These are phyloP conservation scores for Nothophoma quercina DNA, from an alignment of 2,329 filamentous ascomycete genomes.

Conservation along the genomic window DNA sequence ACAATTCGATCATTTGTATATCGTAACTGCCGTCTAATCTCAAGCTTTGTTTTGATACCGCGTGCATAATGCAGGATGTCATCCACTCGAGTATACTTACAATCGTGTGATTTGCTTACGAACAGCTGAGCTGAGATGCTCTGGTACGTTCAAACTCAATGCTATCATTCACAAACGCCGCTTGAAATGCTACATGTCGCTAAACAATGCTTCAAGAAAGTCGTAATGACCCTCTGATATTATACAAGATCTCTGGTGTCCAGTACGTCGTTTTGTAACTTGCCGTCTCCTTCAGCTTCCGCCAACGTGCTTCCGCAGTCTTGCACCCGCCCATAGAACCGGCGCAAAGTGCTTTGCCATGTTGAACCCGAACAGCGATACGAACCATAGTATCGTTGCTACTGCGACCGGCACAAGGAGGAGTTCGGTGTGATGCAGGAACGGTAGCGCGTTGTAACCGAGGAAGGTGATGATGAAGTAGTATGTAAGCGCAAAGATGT, in stretches of 20 bases:
- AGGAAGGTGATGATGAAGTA: constrained; percentile 74
- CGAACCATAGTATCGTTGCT: constrained; percentile 66
- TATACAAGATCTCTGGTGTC: neutral
- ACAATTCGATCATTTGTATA: no score
- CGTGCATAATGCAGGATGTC: no score
- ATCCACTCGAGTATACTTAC: no score
- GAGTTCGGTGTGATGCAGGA: constrained; percentile 71
- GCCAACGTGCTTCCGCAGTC: constrained; percentile 51
- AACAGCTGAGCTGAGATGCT: no score
- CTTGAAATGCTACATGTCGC: constrained; percentile 4
- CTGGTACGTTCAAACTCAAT: no score
- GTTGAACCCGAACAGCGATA: constrained; percentile 60
- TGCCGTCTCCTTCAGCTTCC: neutral
- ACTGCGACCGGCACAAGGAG: constrained; percentile 68
- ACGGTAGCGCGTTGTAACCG: constrained; percentile 73
- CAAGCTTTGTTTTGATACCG: no score
- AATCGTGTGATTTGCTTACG: no score
- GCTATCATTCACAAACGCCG: neutral
- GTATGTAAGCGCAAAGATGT: constrained; percentile 70
- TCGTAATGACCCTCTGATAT: neutral
- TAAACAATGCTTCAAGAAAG: neutral
- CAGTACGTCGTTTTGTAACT: neutral
- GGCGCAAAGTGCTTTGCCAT: constrained; percentile 60
- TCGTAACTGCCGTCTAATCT: no score
- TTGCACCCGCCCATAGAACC: constrained; percentile 58